A percentile compares a stretch with the other conserved stretches of the same genome.
These are phyloP conservation scores for Saccharomycopsis lassenensis DNA, from an alignment of 805 yeast species.

Conservation along the genomic window DNA sequence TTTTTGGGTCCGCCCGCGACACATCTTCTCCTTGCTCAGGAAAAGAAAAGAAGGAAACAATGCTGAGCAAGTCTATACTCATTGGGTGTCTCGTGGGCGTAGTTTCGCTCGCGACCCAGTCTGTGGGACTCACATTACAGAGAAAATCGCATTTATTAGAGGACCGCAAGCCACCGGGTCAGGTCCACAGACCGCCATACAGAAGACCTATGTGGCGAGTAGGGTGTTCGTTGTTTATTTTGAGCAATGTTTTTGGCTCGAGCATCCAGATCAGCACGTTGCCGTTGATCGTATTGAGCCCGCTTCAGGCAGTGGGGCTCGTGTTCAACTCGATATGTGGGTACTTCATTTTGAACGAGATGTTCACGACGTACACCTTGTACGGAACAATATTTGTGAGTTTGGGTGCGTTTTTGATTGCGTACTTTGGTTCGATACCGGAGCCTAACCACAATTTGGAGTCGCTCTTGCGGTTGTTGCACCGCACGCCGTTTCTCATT, in stretches of 20 bases:
- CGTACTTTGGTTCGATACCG: conserved; percentile 52
- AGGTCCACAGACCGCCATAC: conserved; percentile 25
- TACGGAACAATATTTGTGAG: conserved; percentile 60
- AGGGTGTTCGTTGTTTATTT: conserved; percentile 61
- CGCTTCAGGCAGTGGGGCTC: conserved; percentile 79
- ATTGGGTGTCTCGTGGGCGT: conserved; percentile 64
- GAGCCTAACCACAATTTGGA: conserved; percentile 42
- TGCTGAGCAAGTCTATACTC: conserved; percentile 5
- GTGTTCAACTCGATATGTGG: conserved; percentile 77
- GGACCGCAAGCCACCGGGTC: conserved; percentile 22
- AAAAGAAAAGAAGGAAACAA: no score
- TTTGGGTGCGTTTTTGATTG: conserved; percentile 67
- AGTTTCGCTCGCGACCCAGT: conserved; percentile 66
- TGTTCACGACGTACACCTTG: conserved; percentile 45
- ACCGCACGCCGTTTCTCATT: conserved; percentile 35
- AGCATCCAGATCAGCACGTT: conserved; percentile 74
- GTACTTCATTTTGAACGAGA: conserved; percentile 53
- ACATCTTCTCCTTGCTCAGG: no score
- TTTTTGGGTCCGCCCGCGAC: no score
- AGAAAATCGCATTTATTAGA: conserved; percentile 59
- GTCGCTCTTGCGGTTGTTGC: conserved; percentile 34
- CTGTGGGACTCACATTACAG: conserved; percentile 74
- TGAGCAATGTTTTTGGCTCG: conserved; percentile 71
- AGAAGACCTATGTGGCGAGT: conserved; percentile 51
- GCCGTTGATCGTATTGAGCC: conserved; percentile 70